Evolutionary conservation across 192 early-diverging fungal genomes (phyloP), one percentile per base, ranked within the genome.

Genomic region (Funneliformis mosseae): DNA sequence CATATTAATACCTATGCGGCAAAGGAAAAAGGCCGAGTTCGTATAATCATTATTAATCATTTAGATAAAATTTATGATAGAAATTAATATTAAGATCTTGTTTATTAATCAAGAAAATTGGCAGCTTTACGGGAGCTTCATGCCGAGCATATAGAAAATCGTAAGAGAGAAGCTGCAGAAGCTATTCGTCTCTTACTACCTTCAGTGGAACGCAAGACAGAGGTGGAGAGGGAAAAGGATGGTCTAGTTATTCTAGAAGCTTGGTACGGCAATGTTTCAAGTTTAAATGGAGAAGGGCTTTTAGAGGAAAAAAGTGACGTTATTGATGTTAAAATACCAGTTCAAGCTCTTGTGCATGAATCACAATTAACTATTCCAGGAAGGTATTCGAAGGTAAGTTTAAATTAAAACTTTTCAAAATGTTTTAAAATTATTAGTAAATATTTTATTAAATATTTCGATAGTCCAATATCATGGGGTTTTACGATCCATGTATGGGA

Each of bases 401-500:
- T 27, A 1, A 12, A 28, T 59, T 74, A 48, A 39, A 50, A 75
- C 46, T n/a, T n/a, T n/a, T 18, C 12, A 8, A 74, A n/a, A 59
- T 48, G 66, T 23, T 74, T 72, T 18, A 73, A 23, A 61, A 45
- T 41, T 75, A 66, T 45, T 76, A 81, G 39, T 33, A 33, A 33
- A 2, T 3, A 2, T 33, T 27, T 43, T 12, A 38, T 16, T n/a
- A 62, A 60, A 43, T 69, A 48, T 78, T 45, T 69, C 82, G 50
- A 61, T 68, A 94, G 93, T 87, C 91, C 28, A 93, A 94, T 78
- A 87, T 99, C 78, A 87, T 96, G 43, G 97, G 97, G 5, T 99
- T 99, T 84, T 98, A 95, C 79, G 97, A 99, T 84, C 96, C 97
- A 33, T 96, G 96, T 81, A 90, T 97, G 75, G 96, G 96, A 46